Evolutionary conservation across 495 filamentous ascomycete species (phyloP).

Genomic region (Penicillium salamii): DNA sequence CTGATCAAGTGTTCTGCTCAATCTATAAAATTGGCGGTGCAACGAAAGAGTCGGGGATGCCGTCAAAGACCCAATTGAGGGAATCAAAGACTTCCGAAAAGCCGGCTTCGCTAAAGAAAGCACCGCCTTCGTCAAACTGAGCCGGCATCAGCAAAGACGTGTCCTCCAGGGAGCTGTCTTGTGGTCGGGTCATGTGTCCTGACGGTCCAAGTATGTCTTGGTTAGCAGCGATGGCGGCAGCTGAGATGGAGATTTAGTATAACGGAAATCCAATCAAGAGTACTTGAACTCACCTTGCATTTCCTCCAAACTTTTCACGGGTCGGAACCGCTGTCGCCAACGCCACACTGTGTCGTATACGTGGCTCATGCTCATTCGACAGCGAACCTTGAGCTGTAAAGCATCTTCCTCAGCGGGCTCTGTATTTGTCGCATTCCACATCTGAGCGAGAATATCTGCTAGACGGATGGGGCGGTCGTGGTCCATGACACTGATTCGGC

Average conservation of each 20-base stretch:
- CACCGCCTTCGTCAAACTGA: constrained; percentile 41
- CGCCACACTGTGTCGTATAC: constrained; percentile 51
- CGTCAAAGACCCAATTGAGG: constrained; percentile 50
- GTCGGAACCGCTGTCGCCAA: constrained; percentile 46
- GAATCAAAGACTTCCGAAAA: constrained; percentile 50
- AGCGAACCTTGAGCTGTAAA: constrained; percentile 45
- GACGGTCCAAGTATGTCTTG: constrained; percentile 25
- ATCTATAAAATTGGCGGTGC: constrained; percentile 38
- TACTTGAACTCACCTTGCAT: constrained; percentile 37
- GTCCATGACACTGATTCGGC: constrained; percentile 73
- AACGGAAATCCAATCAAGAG: too few species aligned
- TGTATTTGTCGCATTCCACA: constrained; percentile 45
- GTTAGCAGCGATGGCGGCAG: constrained; percentile 27
- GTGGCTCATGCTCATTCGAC: constrained; percentile 52
- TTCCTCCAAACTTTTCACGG: constrained; percentile 41
- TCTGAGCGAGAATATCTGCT: constrained; percentile 46
- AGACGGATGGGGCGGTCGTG: constrained; percentile 75
- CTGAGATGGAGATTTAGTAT: constrained; percentile 4
- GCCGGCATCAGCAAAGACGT: constrained; percentile 35
- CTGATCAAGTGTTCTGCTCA: neutral
- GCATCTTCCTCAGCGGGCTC: constrained; percentile 36
- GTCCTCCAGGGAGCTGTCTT: constrained; percentile 33
- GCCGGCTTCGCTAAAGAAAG: constrained; percentile 43
- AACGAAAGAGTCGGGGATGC: constrained; percentile 43
- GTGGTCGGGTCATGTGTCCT: constrained; percentile 27